Conservation (phyloP, 441 rosid species). For the Adansonia gregorii region DNA sequence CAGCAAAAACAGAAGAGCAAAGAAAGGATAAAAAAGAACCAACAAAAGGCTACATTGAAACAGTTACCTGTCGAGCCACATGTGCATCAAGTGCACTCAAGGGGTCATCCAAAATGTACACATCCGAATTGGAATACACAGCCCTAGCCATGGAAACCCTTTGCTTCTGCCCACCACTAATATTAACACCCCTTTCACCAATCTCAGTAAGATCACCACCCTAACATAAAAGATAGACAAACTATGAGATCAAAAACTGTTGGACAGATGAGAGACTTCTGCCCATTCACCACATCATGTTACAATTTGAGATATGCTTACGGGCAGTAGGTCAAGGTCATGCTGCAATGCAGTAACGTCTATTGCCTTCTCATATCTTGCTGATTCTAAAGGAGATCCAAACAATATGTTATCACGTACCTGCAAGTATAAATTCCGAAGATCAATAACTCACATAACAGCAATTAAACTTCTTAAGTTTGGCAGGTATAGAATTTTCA, state of each 20-base stretch:
- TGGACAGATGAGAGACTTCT: slow-evolving; percentile 19
- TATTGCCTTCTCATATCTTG: slow-evolving; percentile 76
- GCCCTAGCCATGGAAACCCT: slow-evolving; percentile 99
- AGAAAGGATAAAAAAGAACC: background rate
- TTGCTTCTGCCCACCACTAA: slow-evolving; percentile 98
- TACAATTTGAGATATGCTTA: slow-evolving; percentile 47
- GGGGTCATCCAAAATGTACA: slow-evolving; percentile 89
- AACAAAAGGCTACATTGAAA: slow-evolving; percentile 1
- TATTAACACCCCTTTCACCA: slow-evolving; percentile 96
- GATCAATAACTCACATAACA: slow-evolving; percentile 20
- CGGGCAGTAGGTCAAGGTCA: slow-evolving; percentile 89
- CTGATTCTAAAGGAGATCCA: slow-evolving; percentile 70
- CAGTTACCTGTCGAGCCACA: slow-evolving; percentile 84
- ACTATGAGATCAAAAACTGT: slow-evolving; percentile 2
- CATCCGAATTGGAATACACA: slow-evolving; percentile 82
- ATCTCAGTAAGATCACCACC: slow-evolving; percentile 96
- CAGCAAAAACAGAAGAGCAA: slow-evolving; percentile 17
- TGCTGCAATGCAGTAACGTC: slow-evolving; percentile 85
- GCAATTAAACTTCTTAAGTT: slow-evolving; percentile 21
- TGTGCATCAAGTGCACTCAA: slow-evolving; percentile 96
- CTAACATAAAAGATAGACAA: slow-evolving; percentile 42
- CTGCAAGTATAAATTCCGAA: slow-evolving; percentile 42
- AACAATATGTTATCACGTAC: slow-evolving; percentile 89
- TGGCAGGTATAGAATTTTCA: background rate
- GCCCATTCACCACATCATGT: slow-evolving; percentile 21